A percentile compares a stretch with the other conserved stretches of the same genome.
phyloP scores from a whole-genome alignment of 495 filamentous ascomycete genomes.

The Podospora australis region DNA sequence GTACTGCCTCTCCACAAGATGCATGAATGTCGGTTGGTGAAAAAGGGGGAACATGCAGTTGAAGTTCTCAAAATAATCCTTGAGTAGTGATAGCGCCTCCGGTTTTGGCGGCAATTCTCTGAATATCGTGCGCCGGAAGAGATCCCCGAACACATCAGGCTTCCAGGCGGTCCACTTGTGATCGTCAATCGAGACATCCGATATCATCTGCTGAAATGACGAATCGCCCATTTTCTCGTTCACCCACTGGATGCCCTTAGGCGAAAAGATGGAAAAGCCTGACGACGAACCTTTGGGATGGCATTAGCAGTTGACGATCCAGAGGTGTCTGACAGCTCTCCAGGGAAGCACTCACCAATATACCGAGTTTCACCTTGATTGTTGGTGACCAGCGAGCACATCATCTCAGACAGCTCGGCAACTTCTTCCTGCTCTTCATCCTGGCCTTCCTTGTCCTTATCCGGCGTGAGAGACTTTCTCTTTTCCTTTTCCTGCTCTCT shows the following conservation, averaged over 20 bases:
- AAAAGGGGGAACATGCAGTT: slow-evolving; percentile 98
- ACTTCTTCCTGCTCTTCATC: slow-evolving; percentile 83
- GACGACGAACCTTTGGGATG: slow-evolving; percentile 76
- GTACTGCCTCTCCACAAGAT: slow-evolving; percentile 88
- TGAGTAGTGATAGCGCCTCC: slow-evolving; percentile 74
- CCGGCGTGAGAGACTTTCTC: slow-evolving; percentile 24
- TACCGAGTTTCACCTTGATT: slow-evolving; percentile 93
- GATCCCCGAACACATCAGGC: slow-evolving; percentile 85
- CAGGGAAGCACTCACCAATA: slow-evolving; percentile 59
- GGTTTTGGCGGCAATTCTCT: slow-evolving; percentile 72
- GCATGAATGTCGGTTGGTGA: slow-evolving; percentile 97
- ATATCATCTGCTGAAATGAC: slow-evolving; percentile 95
- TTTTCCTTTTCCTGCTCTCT: slow-evolving; percentile 48
- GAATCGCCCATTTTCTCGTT: slow-evolving; percentile 94
- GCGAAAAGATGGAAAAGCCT: slow-evolving; percentile 90
- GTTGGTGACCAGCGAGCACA: slow-evolving; percentile 98
- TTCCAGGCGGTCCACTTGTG: slow-evolving; percentile 97
- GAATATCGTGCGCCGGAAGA: slow-evolving; percentile 85
- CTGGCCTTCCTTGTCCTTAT: slow-evolving; percentile 22
- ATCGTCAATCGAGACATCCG: slow-evolving; percentile 69
- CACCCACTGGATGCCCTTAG: slow-evolving; percentile 97
- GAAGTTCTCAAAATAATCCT: slow-evolving; percentile 96
- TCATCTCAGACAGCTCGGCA: slow-evolving; percentile 91
- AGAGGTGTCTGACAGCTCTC: no score
- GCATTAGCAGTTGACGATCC: slow-evolving; percentile 17